Percentiles rank a stretch among this genome's conserved stretches.
Conservation (phyloP, 108 stramenopile genomes). For the Conticribra weissflogii region DNA sequence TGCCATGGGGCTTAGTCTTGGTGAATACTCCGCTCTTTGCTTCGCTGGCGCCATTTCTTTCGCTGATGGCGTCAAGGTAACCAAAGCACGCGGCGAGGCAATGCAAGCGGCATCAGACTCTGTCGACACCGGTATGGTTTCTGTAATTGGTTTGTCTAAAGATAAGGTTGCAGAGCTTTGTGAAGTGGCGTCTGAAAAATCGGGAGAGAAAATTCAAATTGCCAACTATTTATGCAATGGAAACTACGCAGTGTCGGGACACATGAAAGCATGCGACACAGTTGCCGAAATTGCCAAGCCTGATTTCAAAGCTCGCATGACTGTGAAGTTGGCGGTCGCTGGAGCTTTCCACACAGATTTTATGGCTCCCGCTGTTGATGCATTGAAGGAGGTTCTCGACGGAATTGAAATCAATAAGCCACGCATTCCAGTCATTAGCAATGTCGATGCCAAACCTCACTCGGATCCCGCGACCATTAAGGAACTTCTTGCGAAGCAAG, state of each 20-base stretch:
- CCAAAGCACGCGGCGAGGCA: constrained; percentile 96
- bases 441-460: constrained; percentile 97
- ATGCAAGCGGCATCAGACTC: constrained; percentile 98
- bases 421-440: constrained; percentile 97
- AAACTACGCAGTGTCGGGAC: constrained; percentile 96
- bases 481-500: constrained; percentile 94
- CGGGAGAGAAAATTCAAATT: constrained; percentile 83
- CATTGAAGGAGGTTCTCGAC: constrained; percentile 84
- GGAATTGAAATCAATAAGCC: constrained; percentile 91
- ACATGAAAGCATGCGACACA: constrained; percentile 84
- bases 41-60: constrained; percentile 96
- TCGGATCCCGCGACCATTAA: constrained; percentile 94
- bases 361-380: constrained; percentile 93
- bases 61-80: constrained; percentile 97
- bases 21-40: constrained; percentile 98
- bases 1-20: constrained; percentile 94
- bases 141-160: constrained; percentile 93
- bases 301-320: constrained; percentile 97
- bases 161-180: constrained; percentile 90
- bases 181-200: constrained; percentile 77
- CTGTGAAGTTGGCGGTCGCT: constrained; percentile 96
- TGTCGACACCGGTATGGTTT: constrained; percentile 93
- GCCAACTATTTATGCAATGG: constrained; percentile 97
- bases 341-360: constrained; percentile 99
- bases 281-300: constrained; percentile 95